phyloP scores from a whole-genome alignment of 208 protist genomes.

The Acanthamoeba lenticulata region DNA sequence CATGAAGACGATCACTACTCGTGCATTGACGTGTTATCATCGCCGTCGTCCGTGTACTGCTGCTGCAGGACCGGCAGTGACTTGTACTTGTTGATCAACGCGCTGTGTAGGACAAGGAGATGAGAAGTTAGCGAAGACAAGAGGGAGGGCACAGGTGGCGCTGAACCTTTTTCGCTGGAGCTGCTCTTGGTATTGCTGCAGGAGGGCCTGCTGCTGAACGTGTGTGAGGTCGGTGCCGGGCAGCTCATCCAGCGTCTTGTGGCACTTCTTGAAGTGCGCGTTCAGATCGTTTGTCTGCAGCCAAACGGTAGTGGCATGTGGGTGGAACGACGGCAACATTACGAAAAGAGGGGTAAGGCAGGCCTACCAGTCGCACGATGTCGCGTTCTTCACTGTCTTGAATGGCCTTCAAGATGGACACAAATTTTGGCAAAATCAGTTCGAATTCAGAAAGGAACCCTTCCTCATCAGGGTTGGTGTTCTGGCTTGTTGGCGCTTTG shows the following conservation, averaged over 20 bases:
- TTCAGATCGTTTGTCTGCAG: not conserved
- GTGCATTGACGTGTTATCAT: not conserved
- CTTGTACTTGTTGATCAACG: slow-evolving; percentile 32
- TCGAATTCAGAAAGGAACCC: slow-evolving; percentile 31
- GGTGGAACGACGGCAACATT: not conserved
- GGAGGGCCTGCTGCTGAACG: slow-evolving; percentile 27
- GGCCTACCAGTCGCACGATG: not conserved
- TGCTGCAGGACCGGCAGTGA: not conserved
- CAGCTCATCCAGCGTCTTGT: slow-evolving; percentile 27
- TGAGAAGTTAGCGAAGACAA: not conserved
- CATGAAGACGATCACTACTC: not conserved
- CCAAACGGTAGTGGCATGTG: not conserved
- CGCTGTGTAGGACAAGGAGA: not conserved
- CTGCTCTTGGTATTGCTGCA: slow-evolving; percentile 19
- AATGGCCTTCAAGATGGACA: slow-evolving; percentile 36
- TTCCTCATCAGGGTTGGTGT: not conserved
- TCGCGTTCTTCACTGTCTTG: slow-evolving; percentile 32
- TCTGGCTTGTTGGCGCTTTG: not conserved
- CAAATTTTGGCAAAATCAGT: slow-evolving; percentile 16
- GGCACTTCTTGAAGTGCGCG: slow-evolving; percentile 35
- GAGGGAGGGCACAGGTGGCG: not conserved
- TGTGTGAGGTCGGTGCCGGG: slow-evolving; percentile 42
- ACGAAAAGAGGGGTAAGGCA: not conserved
- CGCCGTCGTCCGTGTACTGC: not conserved
- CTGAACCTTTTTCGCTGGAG: slow-evolving; percentile 37